Conservation (phyloP, 768 basidiomycete species). For the Leccinum subgranulosum region DNA sequence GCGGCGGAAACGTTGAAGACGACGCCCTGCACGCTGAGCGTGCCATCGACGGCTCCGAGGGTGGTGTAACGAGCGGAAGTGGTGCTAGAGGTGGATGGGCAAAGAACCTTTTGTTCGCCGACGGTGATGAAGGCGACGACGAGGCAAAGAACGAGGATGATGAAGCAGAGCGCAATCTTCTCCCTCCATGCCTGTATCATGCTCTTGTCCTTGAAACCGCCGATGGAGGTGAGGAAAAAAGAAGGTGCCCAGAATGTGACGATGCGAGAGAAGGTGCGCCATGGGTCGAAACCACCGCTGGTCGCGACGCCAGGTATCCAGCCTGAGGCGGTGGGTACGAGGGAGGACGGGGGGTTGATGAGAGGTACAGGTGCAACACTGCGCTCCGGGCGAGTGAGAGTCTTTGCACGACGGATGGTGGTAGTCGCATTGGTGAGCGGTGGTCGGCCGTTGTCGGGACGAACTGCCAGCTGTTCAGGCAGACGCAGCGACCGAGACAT, state of each 20-base stretch:
- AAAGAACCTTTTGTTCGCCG: conserved; percentile 89
- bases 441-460: conserved; percentile 50
- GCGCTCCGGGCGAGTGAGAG: conserved; percentile 93
- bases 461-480: conserved; percentile 1
- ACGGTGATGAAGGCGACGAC: conserved; percentile 90
- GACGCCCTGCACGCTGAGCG: conserved; percentile 73
- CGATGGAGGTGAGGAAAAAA: conserved; percentile 66
- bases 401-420: conserved; percentile 85
- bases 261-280: conserved; percentile 77
- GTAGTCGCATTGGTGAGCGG: conserved; percentile 52
- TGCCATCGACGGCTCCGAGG: conserved; percentile 56
- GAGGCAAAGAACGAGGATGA: conserved; percentile 75
- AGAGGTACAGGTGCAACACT: conserved; percentile 91
- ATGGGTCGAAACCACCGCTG: conserved; percentile 46
- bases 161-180: conserved; percentile 90
- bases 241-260: conserved; percentile 92
- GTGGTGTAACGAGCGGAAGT: conserved; percentile 44
- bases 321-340: conserved; percentile 36
- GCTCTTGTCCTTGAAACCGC: conserved; percentile 76
- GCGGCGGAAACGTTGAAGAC: conserved; percentile 70
- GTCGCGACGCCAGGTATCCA: conserved; percentile 34
- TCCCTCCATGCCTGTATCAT: conserved; percentile 94
- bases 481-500: conserved; percentile 25
- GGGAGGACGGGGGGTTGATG: conserved; percentile 72
- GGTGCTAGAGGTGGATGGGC: conserved; percentile 56